Percentiles rank a stretch among this genome's conserved stretches.
Conservation (phyloP, 2,329 filamentous ascomycete genomes). For the Lachnum nothofagi region DNA sequence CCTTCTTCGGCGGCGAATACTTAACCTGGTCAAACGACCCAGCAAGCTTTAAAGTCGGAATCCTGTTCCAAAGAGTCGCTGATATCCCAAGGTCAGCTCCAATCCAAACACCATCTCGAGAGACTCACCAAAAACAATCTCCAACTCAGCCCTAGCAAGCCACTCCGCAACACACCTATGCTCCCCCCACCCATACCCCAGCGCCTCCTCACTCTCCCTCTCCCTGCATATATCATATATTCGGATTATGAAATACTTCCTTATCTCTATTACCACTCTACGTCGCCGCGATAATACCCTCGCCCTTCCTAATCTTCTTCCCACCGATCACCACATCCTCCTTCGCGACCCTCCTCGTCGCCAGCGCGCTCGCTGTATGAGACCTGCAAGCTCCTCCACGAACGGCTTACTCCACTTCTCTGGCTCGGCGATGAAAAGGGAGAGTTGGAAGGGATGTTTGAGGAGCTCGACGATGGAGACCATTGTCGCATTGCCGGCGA, state of each 20-base stretch:
- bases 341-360: slow-evolving; percentile 44
- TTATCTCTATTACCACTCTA: slow-evolving; percentile 45
- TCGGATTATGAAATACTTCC: slow-evolving; percentile 38
- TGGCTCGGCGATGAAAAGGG: slow-evolving; percentile 38
- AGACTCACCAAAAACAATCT: slow-evolving; percentile 40
- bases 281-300: slow-evolving; percentile 45
- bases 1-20: slow-evolving; percentile 36
- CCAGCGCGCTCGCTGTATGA: slow-evolving; percentile 44
- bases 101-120: no score
- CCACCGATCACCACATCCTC: slow-evolving; percentile 42
- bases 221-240: slow-evolving; percentile 39
- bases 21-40: slow-evolving; percentile 37
- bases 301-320: slow-evolving; percentile 36
- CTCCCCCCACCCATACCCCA: slow-evolving; percentile 44
- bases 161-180: slow-evolving; percentile 44
- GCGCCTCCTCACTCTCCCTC: slow-evolving; percentile 33
- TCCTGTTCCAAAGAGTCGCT: slow-evolving; percentile 37
- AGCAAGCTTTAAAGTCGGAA: slow-evolving; percentile 39
- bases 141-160: slow-evolving; percentile 40
- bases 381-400: slow-evolving; percentile 47
- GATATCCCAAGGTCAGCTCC: background rate
- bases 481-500: slow-evolving; percentile 49
- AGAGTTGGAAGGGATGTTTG: slow-evolving; percentile 40
- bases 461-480: slow-evolving; percentile 43
- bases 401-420: slow-evolving; percentile 35